A percentile compares a stretch with the other conserved stretches of the same genome.
phyloP scores from a whole-genome alignment of 1,284 basidiomycete species.

The Marasmius sp. region DNA sequence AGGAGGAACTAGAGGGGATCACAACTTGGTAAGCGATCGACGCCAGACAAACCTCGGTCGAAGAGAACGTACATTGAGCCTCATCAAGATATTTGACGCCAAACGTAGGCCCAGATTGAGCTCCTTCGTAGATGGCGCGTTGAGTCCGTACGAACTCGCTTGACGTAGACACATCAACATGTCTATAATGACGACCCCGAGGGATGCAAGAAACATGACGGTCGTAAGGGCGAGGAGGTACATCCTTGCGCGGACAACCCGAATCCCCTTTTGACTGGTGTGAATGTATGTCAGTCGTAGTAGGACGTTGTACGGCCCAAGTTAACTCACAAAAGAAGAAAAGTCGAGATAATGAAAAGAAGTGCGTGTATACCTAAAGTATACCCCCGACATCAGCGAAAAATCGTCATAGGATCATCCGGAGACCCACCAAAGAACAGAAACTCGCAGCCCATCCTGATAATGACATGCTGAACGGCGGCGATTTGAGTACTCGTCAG shows the following conservation, averaged over 20 bases:
- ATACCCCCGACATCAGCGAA: not conserved
- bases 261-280: constrained; percentile 4
- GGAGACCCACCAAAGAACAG: constrained; percentile 7
- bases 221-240: constrained; percentile 3
- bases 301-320: not conserved
- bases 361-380: constrained; percentile 5
- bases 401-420: not conserved
- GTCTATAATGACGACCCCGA: constrained; percentile 9
- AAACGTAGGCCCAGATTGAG: constrained; percentile 4
- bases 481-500: constrained; percentile 1
- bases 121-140: constrained; percentile 2
- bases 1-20: constrained; percentile 4
- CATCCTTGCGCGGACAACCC: not conserved
- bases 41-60: not conserved
- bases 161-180: constrained; percentile 9
- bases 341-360: constrained; percentile 8
- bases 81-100: constrained; percentile 9
- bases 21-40: not conserved
- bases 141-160: constrained; percentile 1
- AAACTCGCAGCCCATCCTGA: constrained; percentile 9
- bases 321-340: constrained; percentile 6
- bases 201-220: constrained; percentile 9
- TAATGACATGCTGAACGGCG: constrained; percentile 6
- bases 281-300: not conserved
- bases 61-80: constrained; percentile 2